A percentile compares a stretch with the other conserved stretches of the same genome.
phyloP scores from a whole-genome alignment of 106 monocot species.

The Allium cepa region DNA sequence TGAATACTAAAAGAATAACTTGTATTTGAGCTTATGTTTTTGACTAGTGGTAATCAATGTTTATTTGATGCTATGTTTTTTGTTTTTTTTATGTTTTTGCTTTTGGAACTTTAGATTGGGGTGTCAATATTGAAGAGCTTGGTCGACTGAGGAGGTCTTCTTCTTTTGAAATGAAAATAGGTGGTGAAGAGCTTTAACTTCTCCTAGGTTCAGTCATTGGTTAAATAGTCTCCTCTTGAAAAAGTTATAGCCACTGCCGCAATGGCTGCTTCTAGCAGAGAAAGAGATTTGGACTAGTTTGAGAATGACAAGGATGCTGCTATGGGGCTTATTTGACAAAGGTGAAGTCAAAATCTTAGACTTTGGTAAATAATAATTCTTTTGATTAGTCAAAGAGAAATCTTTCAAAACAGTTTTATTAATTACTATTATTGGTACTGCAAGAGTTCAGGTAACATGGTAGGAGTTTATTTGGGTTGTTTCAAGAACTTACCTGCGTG shows the following conservation, averaged over 20 bases:
- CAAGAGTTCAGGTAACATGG: conserved; percentile 10
- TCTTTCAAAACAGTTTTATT: conserved; percentile 1
- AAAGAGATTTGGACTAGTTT: conserved; percentile 5
- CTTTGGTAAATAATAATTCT: conserved; percentile 28
- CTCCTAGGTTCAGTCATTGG: conserved; percentile 70
- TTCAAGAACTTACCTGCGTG: conserved; percentile 22
- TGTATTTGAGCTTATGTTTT: too few relatives aligned
- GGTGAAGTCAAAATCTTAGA: conserved; percentile 33
- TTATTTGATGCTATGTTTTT: too few relatives aligned
- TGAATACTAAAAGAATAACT: too few relatives aligned
- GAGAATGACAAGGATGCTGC: conserved; percentile 44
- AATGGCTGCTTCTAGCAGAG: not conserved
- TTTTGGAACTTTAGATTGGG: too few relatives aligned
- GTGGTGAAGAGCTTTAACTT: too few relatives aligned
- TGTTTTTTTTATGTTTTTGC: too few relatives aligned
- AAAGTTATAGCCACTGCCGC: conserved; percentile 1
- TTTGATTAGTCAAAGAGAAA: conserved; percentile 28
- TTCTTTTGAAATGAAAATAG: too few relatives aligned
- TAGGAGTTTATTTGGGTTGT: conserved; percentile 19
- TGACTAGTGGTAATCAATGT: too few relatives aligned
- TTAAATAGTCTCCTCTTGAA: conserved; percentile 54
- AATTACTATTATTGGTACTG: too few relatives aligned
- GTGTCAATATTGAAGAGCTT: too few relatives aligned
- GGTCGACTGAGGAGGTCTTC: too few relatives aligned
- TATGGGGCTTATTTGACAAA: conserved; percentile 68